Evolutionary conservation across 1,284 basidiomycete species (phyloP).

Genomic region (Trichosporon sp.): DNA sequence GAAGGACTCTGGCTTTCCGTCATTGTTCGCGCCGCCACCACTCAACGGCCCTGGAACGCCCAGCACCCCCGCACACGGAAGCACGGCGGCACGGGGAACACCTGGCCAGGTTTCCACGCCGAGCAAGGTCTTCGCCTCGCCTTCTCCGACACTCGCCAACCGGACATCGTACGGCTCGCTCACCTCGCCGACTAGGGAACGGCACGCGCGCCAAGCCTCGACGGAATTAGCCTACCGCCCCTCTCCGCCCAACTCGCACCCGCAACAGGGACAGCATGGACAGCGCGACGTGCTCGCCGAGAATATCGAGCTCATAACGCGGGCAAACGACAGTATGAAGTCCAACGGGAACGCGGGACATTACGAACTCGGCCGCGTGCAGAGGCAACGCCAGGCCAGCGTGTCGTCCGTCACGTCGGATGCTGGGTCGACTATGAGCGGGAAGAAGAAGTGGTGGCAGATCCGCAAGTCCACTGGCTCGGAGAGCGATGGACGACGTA

Average conservation of each 20-base stretch:
- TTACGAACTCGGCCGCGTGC: conserved; percentile 19
- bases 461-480: not conserved
- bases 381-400: conserved; percentile 11
- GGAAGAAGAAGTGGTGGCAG: conserved; percentile 1
- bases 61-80: too few species aligned
- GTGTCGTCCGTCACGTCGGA: conserved; percentile 2
- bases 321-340: not conserved
- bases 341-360: not conserved
- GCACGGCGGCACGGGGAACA: too few species aligned
- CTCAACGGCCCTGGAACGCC: not conserved
- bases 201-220: not conserved
- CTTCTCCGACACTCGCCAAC: not conserved
- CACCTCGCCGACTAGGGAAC: not conserved
- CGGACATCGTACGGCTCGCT: not conserved
- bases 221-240: not conserved
- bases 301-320: not conserved
- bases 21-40: not conserved
- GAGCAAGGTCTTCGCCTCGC: not conserved
- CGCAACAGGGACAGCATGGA: too few species aligned
- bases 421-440: not conserved
- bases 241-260: not conserved
- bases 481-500: not conserved
- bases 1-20: not conserved
- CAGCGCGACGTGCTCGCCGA: not conserved
- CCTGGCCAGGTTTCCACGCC: too few species aligned